Conservation (phyloP, 2,329 filamentous ascomycete species). For the Neonectria faginata region DNA sequence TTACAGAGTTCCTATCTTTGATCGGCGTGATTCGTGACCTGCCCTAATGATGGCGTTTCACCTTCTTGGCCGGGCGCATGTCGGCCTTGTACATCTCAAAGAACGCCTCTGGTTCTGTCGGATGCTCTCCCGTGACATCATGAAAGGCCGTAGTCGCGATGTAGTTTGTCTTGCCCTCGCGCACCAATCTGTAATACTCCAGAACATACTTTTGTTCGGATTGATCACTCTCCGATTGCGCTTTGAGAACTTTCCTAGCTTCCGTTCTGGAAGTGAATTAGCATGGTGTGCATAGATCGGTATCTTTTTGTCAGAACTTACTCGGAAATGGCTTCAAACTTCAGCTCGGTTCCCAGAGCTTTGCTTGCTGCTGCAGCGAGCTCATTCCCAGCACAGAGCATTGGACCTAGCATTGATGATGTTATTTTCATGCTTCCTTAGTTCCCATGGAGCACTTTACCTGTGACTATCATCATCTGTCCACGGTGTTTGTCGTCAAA, state of each 20-base stretch:
- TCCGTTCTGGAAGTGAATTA: slow-evolving; percentile 5
- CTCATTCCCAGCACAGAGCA: slow-evolving; percentile 59
- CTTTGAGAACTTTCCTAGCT: slow-evolving; percentile 14
- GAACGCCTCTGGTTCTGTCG: slow-evolving; percentile 61
- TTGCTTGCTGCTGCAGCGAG: slow-evolving; percentile 59
- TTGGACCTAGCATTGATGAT: slow-evolving; percentile 51
- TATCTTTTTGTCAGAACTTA: background rate
- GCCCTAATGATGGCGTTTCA: slow-evolving; percentile 11
- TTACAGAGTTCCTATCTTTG: background rate
- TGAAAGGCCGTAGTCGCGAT: slow-evolving; percentile 63
- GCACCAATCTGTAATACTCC: slow-evolving; percentile 64
- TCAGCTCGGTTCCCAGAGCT: slow-evolving; percentile 53
- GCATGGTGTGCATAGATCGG: background rate
- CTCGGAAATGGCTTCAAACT: slow-evolving; percentile 42
- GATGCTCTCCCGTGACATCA: slow-evolving; percentile 59
- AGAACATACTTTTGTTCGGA: slow-evolving; percentile 61
- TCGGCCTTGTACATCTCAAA: slow-evolving; percentile 57
- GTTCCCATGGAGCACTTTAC: slow-evolving; percentile 38
- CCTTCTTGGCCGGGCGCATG: slow-evolving; percentile 33
- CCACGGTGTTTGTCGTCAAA: slow-evolving; percentile 64
- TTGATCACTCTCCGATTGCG: slow-evolving; percentile 38
- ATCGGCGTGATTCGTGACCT: background rate
- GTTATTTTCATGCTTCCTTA: background rate
- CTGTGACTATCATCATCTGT: slow-evolving; percentile 64
- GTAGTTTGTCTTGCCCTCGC: slow-evolving; percentile 66